Evolutionary conservation across 352 stramenopile genomes (phyloP), one percentile per base, ranked within the genome.

Genomic region (Phytophthora cactorum): DNA sequence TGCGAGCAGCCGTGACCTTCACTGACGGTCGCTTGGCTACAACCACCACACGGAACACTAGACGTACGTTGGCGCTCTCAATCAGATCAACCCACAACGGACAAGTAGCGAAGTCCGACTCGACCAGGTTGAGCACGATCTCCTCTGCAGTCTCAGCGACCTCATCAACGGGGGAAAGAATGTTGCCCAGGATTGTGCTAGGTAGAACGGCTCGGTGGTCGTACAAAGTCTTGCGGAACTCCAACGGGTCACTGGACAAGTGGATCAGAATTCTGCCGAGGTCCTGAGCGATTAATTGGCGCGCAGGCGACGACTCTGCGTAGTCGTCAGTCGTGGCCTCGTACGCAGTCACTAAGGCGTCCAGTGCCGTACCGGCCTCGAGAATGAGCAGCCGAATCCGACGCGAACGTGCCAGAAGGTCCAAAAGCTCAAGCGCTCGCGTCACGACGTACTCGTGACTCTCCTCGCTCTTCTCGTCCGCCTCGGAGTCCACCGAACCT

Each of bases 171-270:
- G 76, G 41, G 6, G 84, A 89, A 32, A 93, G 55, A 15, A 95
- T 78, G 58, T 92, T 95, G 31, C 75, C 39, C 14, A 95, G 66
- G 57, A 95, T 89, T 11, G 81, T 71, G 22, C 55, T 59, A 1
- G 82, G 84, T 0, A 93, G 58, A 44, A 89, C 68, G 2, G 66
- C 41, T 2, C 79, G 78, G 53, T 93, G 82, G 51, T 95, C 83
- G 53, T 91, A 92, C 62, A 95, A 46, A 27, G 82, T 89, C 60
- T 93, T 92, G 28, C 86, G 84, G 57, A 95, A 95, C 58, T 91
- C 86, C 3, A 93, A 66, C 10, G 86, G 82, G 51, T 95, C 83
- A n/a, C 56, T 84, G 0, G 86, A 90, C 28, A 95, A 68, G 17
- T 90, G 74, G 14, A 91, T 84, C 22, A 95, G 65, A 17, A 93